Percentiles rank a stretch among this genome's conserved stretches.
Conservation (phyloP, 768 basidiomycete genomes). For the Mycena sanguinolenta region DNA sequence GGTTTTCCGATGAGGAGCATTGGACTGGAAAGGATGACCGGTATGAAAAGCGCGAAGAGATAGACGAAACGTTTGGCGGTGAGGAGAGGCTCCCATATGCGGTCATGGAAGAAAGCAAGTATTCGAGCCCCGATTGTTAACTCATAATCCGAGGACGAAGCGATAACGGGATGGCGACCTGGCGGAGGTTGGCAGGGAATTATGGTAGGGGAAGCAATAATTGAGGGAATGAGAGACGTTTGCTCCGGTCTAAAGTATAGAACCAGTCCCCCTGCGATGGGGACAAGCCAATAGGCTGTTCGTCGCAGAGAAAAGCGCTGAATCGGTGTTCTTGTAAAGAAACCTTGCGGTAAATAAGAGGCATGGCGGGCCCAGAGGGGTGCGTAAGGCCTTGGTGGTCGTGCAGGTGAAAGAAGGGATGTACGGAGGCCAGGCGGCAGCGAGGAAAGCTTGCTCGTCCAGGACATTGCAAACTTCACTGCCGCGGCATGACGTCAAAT, state of each 20-base stretch:
- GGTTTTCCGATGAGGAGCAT: constrained; percentile 82
- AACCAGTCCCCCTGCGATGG: constrained; percentile 67
- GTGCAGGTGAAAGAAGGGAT: constrained; percentile 18
- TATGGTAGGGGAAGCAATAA: constrained; percentile 64
- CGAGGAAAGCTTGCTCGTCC: constrained; percentile 22
- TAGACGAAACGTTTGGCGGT: constrained; percentile 88
- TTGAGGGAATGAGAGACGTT: constrained; percentile 56
- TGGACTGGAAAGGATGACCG: constrained; percentile 86
- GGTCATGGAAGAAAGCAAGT: constrained; percentile 61
- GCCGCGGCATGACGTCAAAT: constrained; percentile 31
- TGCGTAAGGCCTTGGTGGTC: constrained; percentile 13
- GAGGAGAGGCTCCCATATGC: constrained; percentile 87
- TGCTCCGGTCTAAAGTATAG: constrained; percentile 63
- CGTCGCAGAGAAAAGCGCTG: constrained; percentile 45
- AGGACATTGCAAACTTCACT: constrained; percentile 25
- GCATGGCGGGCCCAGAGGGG: constrained; percentile 43
- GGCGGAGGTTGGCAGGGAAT: constrained; percentile 54
- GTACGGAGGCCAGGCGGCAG: constrained; percentile 26
- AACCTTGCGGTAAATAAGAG: constrained; percentile 44
- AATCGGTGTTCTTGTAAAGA: constrained; percentile 51
- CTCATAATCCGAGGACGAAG: constrained; percentile 78
- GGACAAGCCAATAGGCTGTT: constrained; percentile 66
- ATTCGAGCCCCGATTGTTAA: constrained; percentile 61
- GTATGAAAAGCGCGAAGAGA: constrained; percentile 86
- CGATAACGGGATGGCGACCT: constrained; percentile 55